These are phyloP conservation scores for Metrosideros polymorpha DNA, from an alignment of 441 rosid species.

Conservation along the genomic window DNA sequence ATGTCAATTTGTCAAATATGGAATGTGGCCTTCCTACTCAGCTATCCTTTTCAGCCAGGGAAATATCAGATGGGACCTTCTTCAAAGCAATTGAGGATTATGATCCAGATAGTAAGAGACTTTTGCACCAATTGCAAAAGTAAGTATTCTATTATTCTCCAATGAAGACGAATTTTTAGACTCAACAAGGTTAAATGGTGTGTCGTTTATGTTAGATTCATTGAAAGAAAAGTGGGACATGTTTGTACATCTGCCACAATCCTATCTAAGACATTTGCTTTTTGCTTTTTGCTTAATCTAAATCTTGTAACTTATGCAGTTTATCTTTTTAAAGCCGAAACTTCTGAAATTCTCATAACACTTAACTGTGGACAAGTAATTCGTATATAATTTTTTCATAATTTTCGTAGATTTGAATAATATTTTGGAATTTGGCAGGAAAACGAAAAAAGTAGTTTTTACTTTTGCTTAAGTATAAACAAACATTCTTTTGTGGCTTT, in stretches of 20 bases:
- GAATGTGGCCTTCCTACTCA: slow-evolving; percentile 91
- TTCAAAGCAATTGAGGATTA: slow-evolving; percentile 90
- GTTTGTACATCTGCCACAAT: neutral
- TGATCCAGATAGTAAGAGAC: slow-evolving; percentile 89
- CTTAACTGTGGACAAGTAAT: neutral
- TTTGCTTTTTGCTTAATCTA: neutral
- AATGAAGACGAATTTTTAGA: neutral
- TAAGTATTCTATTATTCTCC: slow-evolving; percentile 22
- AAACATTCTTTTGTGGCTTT: neutral
- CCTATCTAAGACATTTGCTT: neutral
- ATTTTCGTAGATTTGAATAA: neutral
- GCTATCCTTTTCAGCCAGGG: slow-evolving; percentile 94
- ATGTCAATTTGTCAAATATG: slow-evolving; percentile 57
- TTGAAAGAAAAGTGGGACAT: neutral
- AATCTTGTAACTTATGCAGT: neutral
- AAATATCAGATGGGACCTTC: slow-evolving; percentile 90
- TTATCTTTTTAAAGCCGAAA: neutral
- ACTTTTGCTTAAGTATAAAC: neutral
- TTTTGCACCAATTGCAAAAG: slow-evolving; percentile 72
- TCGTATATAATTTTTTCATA: neutral
- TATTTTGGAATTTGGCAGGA: neutral
- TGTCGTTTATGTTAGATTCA: neutral
- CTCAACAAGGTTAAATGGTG: neutral
- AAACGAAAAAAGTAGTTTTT: neutral
- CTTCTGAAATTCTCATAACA: neutral